Conservation (phyloP, 768 basidiomycete genomes). For the Russula emetica region DNA sequence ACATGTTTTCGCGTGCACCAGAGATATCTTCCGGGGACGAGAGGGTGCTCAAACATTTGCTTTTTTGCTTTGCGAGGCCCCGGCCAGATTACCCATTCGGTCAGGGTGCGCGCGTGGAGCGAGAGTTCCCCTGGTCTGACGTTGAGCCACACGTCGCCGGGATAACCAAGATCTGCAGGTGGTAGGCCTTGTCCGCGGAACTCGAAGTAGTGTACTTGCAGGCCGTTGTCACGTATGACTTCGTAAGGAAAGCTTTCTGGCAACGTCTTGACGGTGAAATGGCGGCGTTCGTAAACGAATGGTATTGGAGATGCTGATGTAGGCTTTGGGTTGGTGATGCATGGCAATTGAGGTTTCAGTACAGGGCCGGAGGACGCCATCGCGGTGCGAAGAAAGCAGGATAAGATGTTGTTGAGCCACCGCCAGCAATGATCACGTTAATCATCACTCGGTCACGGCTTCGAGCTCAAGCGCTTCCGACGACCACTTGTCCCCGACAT, state of each 20-base stretch:
- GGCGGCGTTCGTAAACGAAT: slow-evolving; percentile 27
- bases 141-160: slow-evolving; percentile 33
- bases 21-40: slow-evolving; percentile 28
- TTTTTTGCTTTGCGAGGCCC: slow-evolving; percentile 30
- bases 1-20: slow-evolving; percentile 30
- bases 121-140: slow-evolving; percentile 23
- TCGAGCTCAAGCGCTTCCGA: slow-evolving; percentile 4
- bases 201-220: slow-evolving; percentile 31
- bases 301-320: slow-evolving; percentile 24
- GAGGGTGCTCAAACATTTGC: slow-evolving; percentile 29
- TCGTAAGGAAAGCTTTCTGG: slow-evolving; percentile 28
- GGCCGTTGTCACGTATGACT: slow-evolving; percentile 26
- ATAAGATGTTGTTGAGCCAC: slow-evolving; percentile 1
- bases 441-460: slow-evolving; percentile 17
- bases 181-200: slow-evolving; percentile 32
- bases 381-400: background rate
- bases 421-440: slow-evolving; percentile 14
- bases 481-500: too few relatives aligned
- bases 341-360: slow-evolving; percentile 27
- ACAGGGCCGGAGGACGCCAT: slow-evolving; percentile 14
- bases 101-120: slow-evolving; percentile 26
- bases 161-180: slow-evolving; percentile 29
- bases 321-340: slow-evolving; percentile 27
- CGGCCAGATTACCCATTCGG: slow-evolving; percentile 28
- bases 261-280: slow-evolving; percentile 27